Evolutionary conservation across 2,329 filamentous ascomycete genomes (phyloP).

Genomic region (Microcyclosporella mali): DNA sequence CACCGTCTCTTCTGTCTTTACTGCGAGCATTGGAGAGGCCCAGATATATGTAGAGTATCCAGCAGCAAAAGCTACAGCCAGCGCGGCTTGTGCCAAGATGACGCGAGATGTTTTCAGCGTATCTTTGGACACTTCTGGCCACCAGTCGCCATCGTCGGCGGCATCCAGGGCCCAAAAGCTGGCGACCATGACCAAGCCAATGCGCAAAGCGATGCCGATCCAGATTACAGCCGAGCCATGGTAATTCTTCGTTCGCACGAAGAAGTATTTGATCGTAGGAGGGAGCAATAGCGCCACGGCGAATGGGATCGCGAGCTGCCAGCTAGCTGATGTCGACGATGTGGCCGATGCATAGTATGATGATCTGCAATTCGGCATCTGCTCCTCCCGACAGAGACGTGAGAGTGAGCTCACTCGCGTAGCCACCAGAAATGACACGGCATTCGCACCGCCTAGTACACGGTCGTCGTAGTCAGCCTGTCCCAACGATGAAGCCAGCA

Average conservation of each 20-base stretch:
- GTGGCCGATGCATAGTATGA: constrained; percentile 91
- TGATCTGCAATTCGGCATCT: constrained; percentile 93
- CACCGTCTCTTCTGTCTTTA: constrained; percentile 44
- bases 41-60: constrained; percentile 81
- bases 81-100: constrained; percentile 69
- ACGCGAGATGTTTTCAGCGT: constrained; percentile 68
- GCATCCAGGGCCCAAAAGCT: constrained; percentile 85
- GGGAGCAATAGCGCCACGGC: constrained; percentile 66
- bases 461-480: constrained; percentile 62
- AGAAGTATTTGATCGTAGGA: constrained; percentile 70
- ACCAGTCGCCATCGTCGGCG: constrained; percentile 79
- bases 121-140: constrained; percentile 53
- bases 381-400: constrained; percentile 90
- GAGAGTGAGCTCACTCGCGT: constrained; percentile 78
- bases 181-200: constrained; percentile 68
- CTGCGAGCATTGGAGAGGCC: constrained; percentile 75
- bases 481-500: constrained; percentile 67
- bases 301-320: constrained; percentile 80
- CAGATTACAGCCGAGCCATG: constrained; percentile 78
- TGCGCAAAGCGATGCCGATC: constrained; percentile 73
- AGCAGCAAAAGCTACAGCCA: constrained; percentile 74
- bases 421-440: constrained; percentile 71
- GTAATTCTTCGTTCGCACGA: constrained; percentile 75
- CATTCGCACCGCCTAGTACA: constrained; percentile 75
- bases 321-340: constrained; percentile 85